phyloP scores from a whole-genome alignment of 768 basidiomycete species.

The Auricularia sp. region DNA sequence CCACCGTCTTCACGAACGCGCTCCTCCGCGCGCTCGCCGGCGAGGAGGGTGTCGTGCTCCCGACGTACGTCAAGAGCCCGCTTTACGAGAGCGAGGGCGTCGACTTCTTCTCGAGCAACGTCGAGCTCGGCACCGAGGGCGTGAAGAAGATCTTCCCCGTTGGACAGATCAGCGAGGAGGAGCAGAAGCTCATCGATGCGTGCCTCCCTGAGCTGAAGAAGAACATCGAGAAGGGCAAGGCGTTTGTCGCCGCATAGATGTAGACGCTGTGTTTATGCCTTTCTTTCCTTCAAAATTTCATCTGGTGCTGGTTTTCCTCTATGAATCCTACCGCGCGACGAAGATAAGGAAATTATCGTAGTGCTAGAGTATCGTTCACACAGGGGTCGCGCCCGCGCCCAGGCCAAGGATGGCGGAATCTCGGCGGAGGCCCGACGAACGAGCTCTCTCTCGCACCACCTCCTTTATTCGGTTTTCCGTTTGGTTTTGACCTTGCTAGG shows the following conservation, averaged over 20 bases:
- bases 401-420: no score
- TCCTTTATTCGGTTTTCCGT: no score
- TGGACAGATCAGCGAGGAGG: slow-evolving; percentile 67
- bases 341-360: not conserved
- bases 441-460: no score
- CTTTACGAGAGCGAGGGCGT: slow-evolving; percentile 79
- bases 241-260: slow-evolving; percentile 36
- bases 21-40: slow-evolving; percentile 55
- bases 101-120: slow-evolving; percentile 88
- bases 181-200: slow-evolving; percentile 77
- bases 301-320: not conserved
- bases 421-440: no score
- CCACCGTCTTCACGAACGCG: slow-evolving; percentile 55
- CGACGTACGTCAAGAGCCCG: slow-evolving; percentile 84
- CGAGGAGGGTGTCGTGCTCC: slow-evolving; percentile 60
- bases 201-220: slow-evolving; percentile 89
- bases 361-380: no score
- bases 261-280: not conserved
- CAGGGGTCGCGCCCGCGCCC: no score
- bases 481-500: no score
- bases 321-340: not conserved
- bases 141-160: slow-evolving; percentile 87
- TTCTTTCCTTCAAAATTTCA: not conserved
- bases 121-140: slow-evolving; percentile 85
- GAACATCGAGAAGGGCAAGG: slow-evolving; percentile 94